phyloP scores from a whole-genome alignment of 2,329 filamentous ascomycete genomes.

The Alternaria rosae region DNA sequence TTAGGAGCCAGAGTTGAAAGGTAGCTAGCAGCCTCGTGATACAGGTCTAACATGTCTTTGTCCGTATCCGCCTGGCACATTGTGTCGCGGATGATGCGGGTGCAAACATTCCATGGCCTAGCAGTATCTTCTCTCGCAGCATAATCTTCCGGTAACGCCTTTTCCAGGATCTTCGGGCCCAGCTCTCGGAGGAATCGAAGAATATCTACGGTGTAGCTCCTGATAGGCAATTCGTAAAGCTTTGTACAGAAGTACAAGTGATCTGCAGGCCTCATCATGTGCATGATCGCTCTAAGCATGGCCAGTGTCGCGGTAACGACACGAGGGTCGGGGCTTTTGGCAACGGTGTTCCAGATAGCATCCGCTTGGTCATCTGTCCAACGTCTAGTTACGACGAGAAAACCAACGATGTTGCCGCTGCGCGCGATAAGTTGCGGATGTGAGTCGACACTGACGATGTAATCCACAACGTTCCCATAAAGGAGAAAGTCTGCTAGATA shows the following conservation, averaged over 20 bases:
- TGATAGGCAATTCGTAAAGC: conserved; percentile 58
- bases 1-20: conserved; percentile 67
- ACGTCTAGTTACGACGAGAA: conserved; percentile 79
- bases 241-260: conserved; percentile 73
- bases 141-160: conserved; percentile 14
- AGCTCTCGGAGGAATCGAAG: conserved; percentile 42
- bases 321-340: conserved; percentile 80
- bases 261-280: conserved; percentile 52
- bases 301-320: conserved; percentile 80
- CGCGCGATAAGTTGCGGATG: conserved; percentile 88
- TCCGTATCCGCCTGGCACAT: conserved; percentile 63
- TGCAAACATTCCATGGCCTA: conserved; percentile 62
- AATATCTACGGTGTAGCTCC: conserved; percentile 41
- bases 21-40: conserved; percentile 68
- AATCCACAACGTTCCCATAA: conserved; percentile 76
- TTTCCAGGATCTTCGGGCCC: conserved; percentile 27
- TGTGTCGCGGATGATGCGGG: conserved; percentile 76
- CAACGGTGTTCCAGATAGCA: conserved; percentile 83
- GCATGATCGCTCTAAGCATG: conserved; percentile 65
- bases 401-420: conserved; percentile 84
- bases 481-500: conserved; percentile 75
- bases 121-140: conserved; percentile 31
- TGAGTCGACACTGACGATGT: conserved; percentile 88
- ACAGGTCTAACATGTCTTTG: conserved; percentile 67
- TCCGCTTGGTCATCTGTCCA: conserved; percentile 78